Evolutionary conservation across 1,284 basidiomycete genomes (phyloP), one percentile per base, ranked within the genome.

Genomic region (Pascua sp.): DNA sequence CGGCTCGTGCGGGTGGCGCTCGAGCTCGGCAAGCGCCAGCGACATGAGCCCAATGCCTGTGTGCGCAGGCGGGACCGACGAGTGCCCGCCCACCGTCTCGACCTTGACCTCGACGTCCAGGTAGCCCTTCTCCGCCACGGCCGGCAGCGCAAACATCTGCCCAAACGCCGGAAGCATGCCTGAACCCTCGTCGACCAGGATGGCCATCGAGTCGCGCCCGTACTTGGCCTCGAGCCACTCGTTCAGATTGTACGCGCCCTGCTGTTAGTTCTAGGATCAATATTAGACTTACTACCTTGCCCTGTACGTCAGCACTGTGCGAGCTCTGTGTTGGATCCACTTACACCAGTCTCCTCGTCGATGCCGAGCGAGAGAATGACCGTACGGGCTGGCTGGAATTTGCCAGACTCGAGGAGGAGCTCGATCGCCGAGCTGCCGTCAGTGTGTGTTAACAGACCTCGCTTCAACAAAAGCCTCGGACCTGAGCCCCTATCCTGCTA

Each of bases 331-430:
- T 39, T 32, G 24, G 24, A 32, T 32, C 24, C 4, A 43, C 49
- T 73, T 50, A 85, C 85, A 32, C 80, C 79, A 3, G 78, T 70
- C 73, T 89, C 87, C 65, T 89, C 88, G 65, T 89, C 87, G 56
- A 84, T 84, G n/a, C 88, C 88, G 51, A 83, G 85, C 1, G 83
- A 81, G 24, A 87, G 76, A 18, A 88, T 78, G 43, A 89, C 75
- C 0, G 80, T 79, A 5, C 85, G 80, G 13, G 77, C 73, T 0
- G 84, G 85, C 41, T 77, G 63, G 65, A 84, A 86, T 47, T 66
- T 64, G 40, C 78, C 71, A 32, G 70, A 72, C 53, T 81, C 77
- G n/a, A 86, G 69, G 4, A 86, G 72, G 0, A 80, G 77, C 67
- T 86, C 84, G 15, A 86, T 63, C 0, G 82, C 78, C 4, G 78